Base-by-base conservation (phyloP, 2,329 filamentous ascomycete species). In the Kalmusia sp. region DNA sequence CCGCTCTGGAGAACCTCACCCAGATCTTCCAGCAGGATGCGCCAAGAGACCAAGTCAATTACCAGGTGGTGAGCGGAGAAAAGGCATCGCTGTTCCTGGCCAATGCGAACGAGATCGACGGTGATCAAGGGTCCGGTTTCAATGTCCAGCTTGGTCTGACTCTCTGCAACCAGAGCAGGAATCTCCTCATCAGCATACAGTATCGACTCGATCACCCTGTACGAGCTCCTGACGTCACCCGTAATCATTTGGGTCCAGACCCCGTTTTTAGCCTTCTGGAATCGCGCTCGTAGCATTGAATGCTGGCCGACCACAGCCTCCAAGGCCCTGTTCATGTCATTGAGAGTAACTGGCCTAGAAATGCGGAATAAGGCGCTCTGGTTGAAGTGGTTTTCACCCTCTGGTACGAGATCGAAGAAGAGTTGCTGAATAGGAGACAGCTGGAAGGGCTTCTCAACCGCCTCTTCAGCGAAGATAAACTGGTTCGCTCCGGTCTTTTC, bases 261-360 rank as follows among this genome's bases (percentile, higher is more conserved):
- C 1, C 59, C 61, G 5, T 51, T 49, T 6, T 60, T 61, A n/a
- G 63, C 61, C 50, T 59, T 64, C 5, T 37, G 27, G 49, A 75
- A 78, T 6, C 76, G 67, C 12, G 68, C 74, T 27, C 75, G 66
- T 2, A 79, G 59, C 73, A 79, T 76, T 4, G 74, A 69, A 51
- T 79, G 76, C 9, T 59, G 67, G 7, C 56, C 49, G 1, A 76
- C 65, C 4, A 78, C 52, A 0, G 66, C 61, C 21, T 60, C 57
- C 1, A 77, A 45, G 0, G 74, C 73, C 11, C 44, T 22, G 21
- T 53, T 44, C 8, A 75, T 53, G 24, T 68, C 64, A 3, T 59
- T 39, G 12, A 55, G 12, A 14, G 68, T 63, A 22, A 69, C 62
- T 11, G 49, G 57, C 7, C 64, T 52, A 1, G 54, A 44, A 8